A percentile compares a stretch with the other conserved stretches of the same genome.
Conservation (phyloP, 169 alveolate genomes). For the Plasmodium sp. region DNA sequence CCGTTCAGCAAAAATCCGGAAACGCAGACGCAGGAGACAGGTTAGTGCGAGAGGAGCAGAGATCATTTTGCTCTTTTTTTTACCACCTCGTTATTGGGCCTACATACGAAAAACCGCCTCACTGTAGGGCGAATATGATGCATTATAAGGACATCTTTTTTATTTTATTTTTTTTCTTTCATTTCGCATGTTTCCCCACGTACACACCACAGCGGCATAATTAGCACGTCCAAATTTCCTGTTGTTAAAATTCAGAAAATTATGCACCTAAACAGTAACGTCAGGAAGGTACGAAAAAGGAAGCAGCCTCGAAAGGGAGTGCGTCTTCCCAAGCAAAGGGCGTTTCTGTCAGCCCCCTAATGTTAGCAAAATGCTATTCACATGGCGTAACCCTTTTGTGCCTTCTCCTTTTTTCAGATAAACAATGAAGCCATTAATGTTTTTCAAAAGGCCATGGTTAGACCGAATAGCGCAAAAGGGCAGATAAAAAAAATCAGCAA, state of each 20-base stretch:
- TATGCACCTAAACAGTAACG: conserved; percentile 51
- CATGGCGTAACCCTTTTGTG: neutral
- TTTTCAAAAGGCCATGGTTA: conserved; percentile 57
- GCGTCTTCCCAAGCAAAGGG: neutral
- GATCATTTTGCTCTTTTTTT: neutral
- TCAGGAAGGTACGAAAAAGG: conserved; percentile 22
- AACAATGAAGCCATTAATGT: conserved; percentile 49
- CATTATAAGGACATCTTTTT: neutral
- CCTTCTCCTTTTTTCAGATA: conserved; percentile 6
- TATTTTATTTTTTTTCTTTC: neutral
- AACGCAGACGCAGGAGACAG: neutral
- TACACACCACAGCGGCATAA: neutral
- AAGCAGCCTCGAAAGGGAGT: neutral
- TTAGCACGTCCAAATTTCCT: conserved; percentile 30
- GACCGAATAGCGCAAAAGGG: neutral
- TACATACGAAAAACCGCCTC: neutral
- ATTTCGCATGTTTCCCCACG: neutral
- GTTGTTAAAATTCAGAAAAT: conserved; percentile 43
- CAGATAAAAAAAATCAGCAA: neutral
- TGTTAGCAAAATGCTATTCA: neutral
- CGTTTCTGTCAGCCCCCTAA: neutral
- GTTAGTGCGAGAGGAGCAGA: conserved; percentile 9
- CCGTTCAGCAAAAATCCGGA: conserved; percentile 18
- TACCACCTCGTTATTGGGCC: neutral
- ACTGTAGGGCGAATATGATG: neutral